Percentiles rank a stretch among this genome's conserved stretches.
phyloP scores from a whole-genome alignment of 108 stramenopile genomes.

The Aurantiochytrium sp. region DNA sequence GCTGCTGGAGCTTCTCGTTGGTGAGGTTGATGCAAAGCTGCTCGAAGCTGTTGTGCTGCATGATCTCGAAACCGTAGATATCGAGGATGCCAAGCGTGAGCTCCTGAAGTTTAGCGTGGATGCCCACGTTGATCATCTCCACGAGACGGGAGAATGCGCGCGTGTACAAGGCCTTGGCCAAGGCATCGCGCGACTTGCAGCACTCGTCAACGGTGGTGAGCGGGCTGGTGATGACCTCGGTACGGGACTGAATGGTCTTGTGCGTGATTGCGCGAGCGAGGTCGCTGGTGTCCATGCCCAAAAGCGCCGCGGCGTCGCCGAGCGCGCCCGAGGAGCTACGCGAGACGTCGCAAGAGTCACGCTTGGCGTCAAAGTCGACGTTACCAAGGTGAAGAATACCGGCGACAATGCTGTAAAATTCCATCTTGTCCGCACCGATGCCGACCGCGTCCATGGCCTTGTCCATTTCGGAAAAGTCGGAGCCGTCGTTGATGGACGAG shows the following conservation, averaged over 20 bases:
- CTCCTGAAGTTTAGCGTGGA: background rate
- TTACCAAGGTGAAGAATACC: slow-evolving; percentile 35
- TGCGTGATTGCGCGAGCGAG: slow-evolving; percentile 26
- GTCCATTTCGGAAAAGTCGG: background rate
- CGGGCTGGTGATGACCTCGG: background rate
- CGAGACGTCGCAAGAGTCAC: background rate
- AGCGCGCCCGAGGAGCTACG: background rate
- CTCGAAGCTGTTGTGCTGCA: slow-evolving; percentile 34
- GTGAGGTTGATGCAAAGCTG: slow-evolving; percentile 49
- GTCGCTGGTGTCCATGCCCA: slow-evolving; percentile 9
- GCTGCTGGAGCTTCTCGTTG: slow-evolving; percentile 58
- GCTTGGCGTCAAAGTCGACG: slow-evolving; percentile 20
- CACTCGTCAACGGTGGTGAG: slow-evolving; percentile 17
- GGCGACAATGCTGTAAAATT: background rate
- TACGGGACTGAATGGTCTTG: slow-evolving; percentile 14
- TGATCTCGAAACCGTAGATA: slow-evolving; percentile 45
- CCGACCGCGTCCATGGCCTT: background rate
- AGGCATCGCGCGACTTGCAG: slow-evolving; percentile 17
- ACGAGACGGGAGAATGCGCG: slow-evolving; percentile 28
- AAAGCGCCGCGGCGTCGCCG: background rate
- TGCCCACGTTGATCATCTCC: slow-evolving; percentile 24
- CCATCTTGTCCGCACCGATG: background rate
- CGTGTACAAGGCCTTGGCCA: slow-evolving; percentile 37
- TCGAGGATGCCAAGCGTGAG: slow-evolving; percentile 36
- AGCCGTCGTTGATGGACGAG: background rate